Percentiles rank a stretch among this genome's conserved stretches.
Evolutionary conservation across 1,284 basidiomycete species (phyloP).

Genomic region (Malassezia sympodialis): DNA sequence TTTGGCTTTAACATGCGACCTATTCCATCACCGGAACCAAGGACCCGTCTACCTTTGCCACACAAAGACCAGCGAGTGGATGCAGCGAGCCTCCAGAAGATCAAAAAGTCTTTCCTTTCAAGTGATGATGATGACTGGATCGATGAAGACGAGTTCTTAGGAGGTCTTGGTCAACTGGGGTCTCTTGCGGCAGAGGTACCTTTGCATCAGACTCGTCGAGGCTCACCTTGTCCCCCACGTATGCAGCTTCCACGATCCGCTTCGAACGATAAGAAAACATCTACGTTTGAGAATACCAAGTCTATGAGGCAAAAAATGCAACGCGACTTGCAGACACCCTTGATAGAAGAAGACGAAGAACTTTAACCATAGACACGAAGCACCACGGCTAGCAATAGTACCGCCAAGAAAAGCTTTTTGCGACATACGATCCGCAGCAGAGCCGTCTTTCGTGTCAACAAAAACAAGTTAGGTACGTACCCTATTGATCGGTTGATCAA

Average conservation of each 20-base stretch:
- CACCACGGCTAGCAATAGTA: neutral
- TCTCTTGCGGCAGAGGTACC: neutral
- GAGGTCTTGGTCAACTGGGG: constrained; percentile 1
- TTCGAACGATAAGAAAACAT: neutral
- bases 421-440: neutral
- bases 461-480: neutral
- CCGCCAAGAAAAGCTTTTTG: neutral
- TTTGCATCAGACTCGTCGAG: neutral
- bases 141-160: constrained; percentile 7
- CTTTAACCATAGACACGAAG: neutral
- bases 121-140: constrained; percentile 15
- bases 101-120: neutral
- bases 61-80: neutral
- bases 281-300: neutral
- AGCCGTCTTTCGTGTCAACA: neutral
- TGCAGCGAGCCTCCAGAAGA: neutral
- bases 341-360: constrained; percentile 15
- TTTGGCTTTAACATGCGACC: neutral
- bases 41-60: neutral
- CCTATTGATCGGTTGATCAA: constrained; percentile 14
- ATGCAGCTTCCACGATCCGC: neutral
- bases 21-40: neutral
- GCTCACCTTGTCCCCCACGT: constrained; percentile 3
- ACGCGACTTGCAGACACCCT: neutral
- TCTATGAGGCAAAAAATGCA: neutral